phyloP scores from a whole-genome alignment of 1,139 yeast species.

The Candida pseudocylindracea region DNA sequence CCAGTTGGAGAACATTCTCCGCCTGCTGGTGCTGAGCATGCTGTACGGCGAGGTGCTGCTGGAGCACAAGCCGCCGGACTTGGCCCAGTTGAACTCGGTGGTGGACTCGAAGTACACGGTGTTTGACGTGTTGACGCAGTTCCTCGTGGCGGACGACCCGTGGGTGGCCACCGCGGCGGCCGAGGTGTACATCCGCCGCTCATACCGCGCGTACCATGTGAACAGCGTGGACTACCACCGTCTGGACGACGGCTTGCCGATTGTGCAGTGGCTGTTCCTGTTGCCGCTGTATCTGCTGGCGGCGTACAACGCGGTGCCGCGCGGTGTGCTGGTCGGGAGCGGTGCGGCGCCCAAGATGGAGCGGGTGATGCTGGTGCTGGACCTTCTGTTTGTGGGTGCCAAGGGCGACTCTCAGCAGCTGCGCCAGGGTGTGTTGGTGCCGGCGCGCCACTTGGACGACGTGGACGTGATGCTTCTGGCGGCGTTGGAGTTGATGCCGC shows the following conservation, averaged over 20 bases:
- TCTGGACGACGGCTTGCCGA: conserved; percentile 22
- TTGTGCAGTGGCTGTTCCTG: conserved; percentile 80
- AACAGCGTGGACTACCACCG: conserved; percentile 37
- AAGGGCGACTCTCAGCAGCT: conserved; percentile 26
- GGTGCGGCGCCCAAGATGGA: background rate
- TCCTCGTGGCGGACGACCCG: conserved; percentile 63
- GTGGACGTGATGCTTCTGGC: conserved; percentile 62
- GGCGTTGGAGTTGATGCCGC: conserved; percentile 55
- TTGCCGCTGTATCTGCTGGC: conserved; percentile 60
- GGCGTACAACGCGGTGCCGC: conserved; percentile 4
- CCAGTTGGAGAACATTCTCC: conserved; percentile 87
- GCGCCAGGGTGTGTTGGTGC: conserved; percentile 75
- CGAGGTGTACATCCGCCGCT: conserved; percentile 89
- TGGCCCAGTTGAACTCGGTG: conserved; percentile 66
- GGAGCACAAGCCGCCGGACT: conserved; percentile 64
- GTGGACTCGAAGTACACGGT: conserved; percentile 93
- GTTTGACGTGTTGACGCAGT: conserved; percentile 85
- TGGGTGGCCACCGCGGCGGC: conserved; percentile 92
- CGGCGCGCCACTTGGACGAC: conserved; percentile 72
- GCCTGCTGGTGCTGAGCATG: conserved; percentile 77
- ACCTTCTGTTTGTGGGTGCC: conserved; percentile 67
- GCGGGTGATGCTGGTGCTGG: conserved; percentile 83
- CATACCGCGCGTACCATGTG: conserved; percentile 65
- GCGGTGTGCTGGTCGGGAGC: too few relatives aligned
- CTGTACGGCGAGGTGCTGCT: conserved; percentile 67